Evolutionary conservation across 192 early-diverging fungal species (phyloP), one percentile per base, ranked within the genome.

Genomic region (Entophlyctis helioformis): DNA sequence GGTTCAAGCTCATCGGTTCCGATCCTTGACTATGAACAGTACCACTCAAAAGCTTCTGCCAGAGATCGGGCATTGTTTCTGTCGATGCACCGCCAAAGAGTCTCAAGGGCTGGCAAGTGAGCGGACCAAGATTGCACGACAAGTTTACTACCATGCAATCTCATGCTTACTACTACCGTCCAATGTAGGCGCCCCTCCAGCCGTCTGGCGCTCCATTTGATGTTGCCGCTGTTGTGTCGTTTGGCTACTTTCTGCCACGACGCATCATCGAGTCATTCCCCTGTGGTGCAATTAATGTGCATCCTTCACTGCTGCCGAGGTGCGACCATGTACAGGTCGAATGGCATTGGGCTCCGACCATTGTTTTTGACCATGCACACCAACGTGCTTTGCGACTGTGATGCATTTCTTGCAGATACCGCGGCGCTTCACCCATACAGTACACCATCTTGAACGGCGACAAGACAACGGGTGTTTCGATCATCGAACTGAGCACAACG

Each of bases 341-440:
- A 25, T 25, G 16, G 26, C 26, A 12, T 42, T 21, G 3, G 20
- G 11, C 41, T 9, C 41, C 19, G 41, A 27, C 11, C 7, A 6
- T 7, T 6, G 20, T 39, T 39, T 39, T 3, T 21, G 37, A 39
- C 37, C 6, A 5, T 21, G 20, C 29, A 31, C 29, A 31, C 11
- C 29, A 31, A 31, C 4, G 6, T n/a, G 33, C 4, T 6, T 53
- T 4, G 28, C 0, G 28, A 2, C 2, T 15, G 29, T 36, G 1
- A 15, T 45, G 24, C 34, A n/a, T 21, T 13, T 18, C 2, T 9
- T 35, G 1, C 22, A 69, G 67, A 51, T 80, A 91, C 57, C 79
- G 92, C n/a, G 92, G 92, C 15, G 81, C 92, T 12, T 78, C 92
- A 10, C 92, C 92, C 9, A 71, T 96, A 36, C 86, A 96, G 48